Evolutionary conservation across 192 early-diverging fungal genomes (phyloP), one percentile per base, ranked within the genome.

Genomic region (Coemansia sp.): DNA sequence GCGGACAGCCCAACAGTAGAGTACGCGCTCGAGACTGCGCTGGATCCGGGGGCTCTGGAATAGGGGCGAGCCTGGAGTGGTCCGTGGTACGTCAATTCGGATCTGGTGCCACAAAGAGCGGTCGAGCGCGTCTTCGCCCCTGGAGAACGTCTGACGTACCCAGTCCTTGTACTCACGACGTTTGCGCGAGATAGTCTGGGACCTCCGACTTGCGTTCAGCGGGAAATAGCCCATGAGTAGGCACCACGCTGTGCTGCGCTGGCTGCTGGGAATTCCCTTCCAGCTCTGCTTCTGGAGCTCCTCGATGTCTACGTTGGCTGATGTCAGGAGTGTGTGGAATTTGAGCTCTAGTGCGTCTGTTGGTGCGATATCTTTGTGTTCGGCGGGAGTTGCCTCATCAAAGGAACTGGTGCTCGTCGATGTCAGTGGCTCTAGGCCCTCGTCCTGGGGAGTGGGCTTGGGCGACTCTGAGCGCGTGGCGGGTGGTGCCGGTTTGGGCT

Each of bases 1-100:
- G 24, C 98, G 85, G 13, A 94, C 95, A 0, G 98, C 94, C 98
- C 98, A 99, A 65, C 91, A 90, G 68, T 99, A 99, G 3, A 99
- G 86, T 29, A 98, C 88, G 13, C 95, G 88, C 78, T 95, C 96
- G 10, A 99, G 81, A 52, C 90, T 88, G 89, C 91, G 85, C 73
- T 95, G 96, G 7, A 95, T 93, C 12, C 84, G 83, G 24, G 86
- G 75, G 67, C 85, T 84, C 74, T 92, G 94, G 82, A 97, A 97
- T 38, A 97, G 73, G 12, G 88, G 84, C 37, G 92, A 92, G n/a
- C 85, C 89, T 0, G 96, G 91, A 60, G 91, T 89, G 0, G 97
- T 98, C 49, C 97, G 84, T 12, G 92, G 90, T 34, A 99, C 90
- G 83, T 99, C 97, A 59, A 99, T 98, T 65, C 92, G 91, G 64